These are phyloP conservation scores for Apiospora kogelbergensis DNA, from an alignment of 2,329 filamentous ascomycete species.

Conservation along the genomic window DNA sequence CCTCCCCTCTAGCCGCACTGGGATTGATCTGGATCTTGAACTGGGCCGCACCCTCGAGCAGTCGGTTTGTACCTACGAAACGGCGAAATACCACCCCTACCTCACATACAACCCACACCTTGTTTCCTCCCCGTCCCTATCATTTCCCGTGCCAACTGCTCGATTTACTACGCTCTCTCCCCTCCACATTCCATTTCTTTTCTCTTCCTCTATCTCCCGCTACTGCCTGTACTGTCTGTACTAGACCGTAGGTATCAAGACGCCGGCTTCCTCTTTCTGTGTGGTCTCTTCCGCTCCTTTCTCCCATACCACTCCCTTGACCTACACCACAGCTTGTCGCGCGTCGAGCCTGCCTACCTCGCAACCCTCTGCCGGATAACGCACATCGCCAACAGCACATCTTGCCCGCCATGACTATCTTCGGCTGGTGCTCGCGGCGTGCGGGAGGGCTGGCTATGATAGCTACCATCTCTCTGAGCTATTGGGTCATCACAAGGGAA, in stretches of 20 bases:
- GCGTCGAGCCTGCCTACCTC: constrained; percentile 11
- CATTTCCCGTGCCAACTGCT: constrained; percentile 11
- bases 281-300: constrained; percentile 15
- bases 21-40: constrained; percentile 5
- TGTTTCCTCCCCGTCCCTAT: constrained; percentile 16
- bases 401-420: constrained; percentile 47
- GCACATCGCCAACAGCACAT: constrained; percentile 11
- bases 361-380: background rate
- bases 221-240: constrained; percentile 12
- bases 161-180: constrained; percentile 12
- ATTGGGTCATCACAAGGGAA: constrained; percentile 56
- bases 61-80: constrained; percentile 14
- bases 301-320: background rate
- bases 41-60: constrained; percentile 10
- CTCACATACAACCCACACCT: constrained; percentile 14
- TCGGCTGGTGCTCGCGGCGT: constrained; percentile 54
- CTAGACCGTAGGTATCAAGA: constrained; percentile 13
- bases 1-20: constrained; percentile 7
- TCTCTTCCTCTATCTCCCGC: constrained; percentile 12
- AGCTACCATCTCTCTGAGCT: constrained; percentile 47
- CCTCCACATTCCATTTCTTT: constrained; percentile 17
- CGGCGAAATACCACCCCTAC: constrained; percentile 13
- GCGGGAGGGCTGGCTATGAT: constrained; percentile 57
- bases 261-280: constrained; percentile 11
- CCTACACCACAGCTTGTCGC: constrained; percentile 9